These are phyloP conservation scores for Fusarium musae DNA, from an alignment of 2,329 filamentous ascomycete species.

Conservation along the genomic window DNA sequence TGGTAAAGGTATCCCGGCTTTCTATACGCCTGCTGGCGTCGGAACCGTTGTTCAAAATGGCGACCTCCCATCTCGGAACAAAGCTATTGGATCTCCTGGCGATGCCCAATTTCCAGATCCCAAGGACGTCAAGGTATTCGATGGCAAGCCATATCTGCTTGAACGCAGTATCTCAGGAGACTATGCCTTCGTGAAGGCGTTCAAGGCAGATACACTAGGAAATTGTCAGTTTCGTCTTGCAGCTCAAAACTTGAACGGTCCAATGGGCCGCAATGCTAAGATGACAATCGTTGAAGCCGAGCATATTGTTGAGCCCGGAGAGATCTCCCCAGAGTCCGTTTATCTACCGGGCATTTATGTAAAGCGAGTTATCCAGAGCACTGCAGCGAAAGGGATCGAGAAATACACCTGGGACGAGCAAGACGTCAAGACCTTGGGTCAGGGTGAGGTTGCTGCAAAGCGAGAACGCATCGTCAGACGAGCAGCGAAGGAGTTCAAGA, in stretches of 20 bases:
- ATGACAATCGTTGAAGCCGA: conserved; percentile 93
- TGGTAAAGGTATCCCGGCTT: conserved; percentile 90
- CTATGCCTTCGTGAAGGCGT: conserved; percentile 93
- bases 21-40: conserved; percentile 89
- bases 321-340: conserved; percentile 85
- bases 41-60: conserved; percentile 94
- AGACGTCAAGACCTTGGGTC: conserved; percentile 68
- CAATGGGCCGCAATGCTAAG: conserved; percentile 92
- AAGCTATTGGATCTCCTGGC: conserved; percentile 75
- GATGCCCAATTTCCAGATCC: conserved; percentile 76
- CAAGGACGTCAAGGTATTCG: conserved; percentile 91
- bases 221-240: conserved; percentile 91
- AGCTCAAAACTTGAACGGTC: conserved; percentile 92
- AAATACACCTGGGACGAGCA: conserved; percentile 83
- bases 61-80: conserved; percentile 84
- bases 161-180: conserved; percentile 90
- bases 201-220: conserved; percentile 89
- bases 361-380: conserved; percentile 86
- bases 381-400: conserved; percentile 81
- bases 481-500: conserved; percentile 91
- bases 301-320: conserved; percentile 88
- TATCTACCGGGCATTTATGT: conserved; percentile 97
- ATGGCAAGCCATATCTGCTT: conserved; percentile 89
- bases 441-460: conserved; percentile 76
- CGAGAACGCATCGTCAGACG: conserved; percentile 86